Base-by-base conservation (phyloP, 805 yeast genomes). In the Wickerhamomyces pijperi region DNA sequence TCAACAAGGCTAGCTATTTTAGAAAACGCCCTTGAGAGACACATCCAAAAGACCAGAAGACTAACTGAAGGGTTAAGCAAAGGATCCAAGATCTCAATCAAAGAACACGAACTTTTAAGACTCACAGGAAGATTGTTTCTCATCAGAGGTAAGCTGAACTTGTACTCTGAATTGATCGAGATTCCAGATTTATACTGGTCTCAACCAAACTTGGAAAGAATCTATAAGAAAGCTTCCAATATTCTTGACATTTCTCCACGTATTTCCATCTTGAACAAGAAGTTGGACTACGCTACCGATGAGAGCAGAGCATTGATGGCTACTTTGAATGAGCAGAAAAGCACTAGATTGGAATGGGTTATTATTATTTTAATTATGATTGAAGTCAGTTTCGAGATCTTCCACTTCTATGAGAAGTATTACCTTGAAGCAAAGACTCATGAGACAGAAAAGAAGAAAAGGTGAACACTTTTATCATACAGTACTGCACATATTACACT, bases 111-210 rank as follows among this genome's bases (percentile, higher is more conserved):
- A 31, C 76, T 82, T 4, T 59, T 86, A 37, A 67, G 66, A 47
- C 65, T 78, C 5, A 84, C 92, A 0, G 96, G 96, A 0, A 66
- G 78, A 39, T 63, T 88, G 18, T 73, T 88, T 46, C 61, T 84
- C 34, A 63, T 88, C 13, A 64, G 97, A 43, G 95, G 95, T 1
- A 81, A 81, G 47, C 67, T 88, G 47, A 88, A 88, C 49, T 61
- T 88, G 25, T 86, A 88, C 57, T 82, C 90, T 9, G 95, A 87
- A 51, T 67, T 88, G 42, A 84, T 85, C 23, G 96, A 87, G 49
- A 85, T 94, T 0, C 97, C 97, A 0, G 97, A 88, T 56, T 60
- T 86, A 34, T 88, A 87, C 58, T 88, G 97, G 97, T 73, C 85
- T 35, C 95, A 87, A 53, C 94, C 96, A 1, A 75, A 76, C 28